A percentile compares a stretch with the other conserved stretches of the same genome.
Conservation (phyloP, 257 asterid genomes). For the Plantago ovata region DNA sequence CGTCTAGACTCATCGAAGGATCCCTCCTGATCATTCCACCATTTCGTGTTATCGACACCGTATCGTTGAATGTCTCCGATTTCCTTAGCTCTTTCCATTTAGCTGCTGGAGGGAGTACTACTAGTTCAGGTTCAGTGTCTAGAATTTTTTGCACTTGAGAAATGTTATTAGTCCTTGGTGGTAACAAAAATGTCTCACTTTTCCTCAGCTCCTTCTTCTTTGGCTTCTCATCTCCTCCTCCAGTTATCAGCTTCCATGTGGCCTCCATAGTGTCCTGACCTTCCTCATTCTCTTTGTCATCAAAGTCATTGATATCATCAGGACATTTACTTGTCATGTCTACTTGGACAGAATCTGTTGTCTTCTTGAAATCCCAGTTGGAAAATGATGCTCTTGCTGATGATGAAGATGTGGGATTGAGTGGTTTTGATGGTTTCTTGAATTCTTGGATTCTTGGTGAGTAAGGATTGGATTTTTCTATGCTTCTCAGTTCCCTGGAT, state of each 20-base stretch:
- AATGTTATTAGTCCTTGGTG: conserved; percentile 2
- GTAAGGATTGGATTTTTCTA: conserved; percentile 9
- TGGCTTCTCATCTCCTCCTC: conserved; percentile 24
- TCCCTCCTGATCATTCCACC: conserved; percentile 56
- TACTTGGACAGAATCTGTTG: neutral
- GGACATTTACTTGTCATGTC: neutral
- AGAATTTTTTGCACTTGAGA: conserved; percentile 7
- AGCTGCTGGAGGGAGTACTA: conserved; percentile 24
- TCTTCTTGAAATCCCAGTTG: neutral
- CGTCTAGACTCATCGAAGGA: conserved; percentile 42
- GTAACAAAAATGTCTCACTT: conserved; percentile 41
- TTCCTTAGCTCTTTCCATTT: conserved; percentile 52
- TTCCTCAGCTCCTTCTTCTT: conserved; percentile 35
- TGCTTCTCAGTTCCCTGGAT: neutral
- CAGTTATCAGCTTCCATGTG: conserved; percentile 55
- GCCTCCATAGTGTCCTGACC: conserved; percentile 51
- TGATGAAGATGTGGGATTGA: conserved; percentile 13
- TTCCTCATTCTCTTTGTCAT: conserved; percentile 5
- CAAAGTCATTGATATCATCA: neutral
- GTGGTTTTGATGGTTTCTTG: conserved; percentile 3
- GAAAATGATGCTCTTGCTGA: neutral
- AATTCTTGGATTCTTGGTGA: neutral
- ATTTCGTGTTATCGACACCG: conserved; percentile 39
- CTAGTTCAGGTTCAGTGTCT: conserved; percentile 32
- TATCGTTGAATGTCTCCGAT: conserved; percentile 61